These are phyloP conservation scores for Fusarium clavum DNA, from an alignment of 2,329 filamentous ascomycete genomes.

Conservation along the genomic window DNA sequence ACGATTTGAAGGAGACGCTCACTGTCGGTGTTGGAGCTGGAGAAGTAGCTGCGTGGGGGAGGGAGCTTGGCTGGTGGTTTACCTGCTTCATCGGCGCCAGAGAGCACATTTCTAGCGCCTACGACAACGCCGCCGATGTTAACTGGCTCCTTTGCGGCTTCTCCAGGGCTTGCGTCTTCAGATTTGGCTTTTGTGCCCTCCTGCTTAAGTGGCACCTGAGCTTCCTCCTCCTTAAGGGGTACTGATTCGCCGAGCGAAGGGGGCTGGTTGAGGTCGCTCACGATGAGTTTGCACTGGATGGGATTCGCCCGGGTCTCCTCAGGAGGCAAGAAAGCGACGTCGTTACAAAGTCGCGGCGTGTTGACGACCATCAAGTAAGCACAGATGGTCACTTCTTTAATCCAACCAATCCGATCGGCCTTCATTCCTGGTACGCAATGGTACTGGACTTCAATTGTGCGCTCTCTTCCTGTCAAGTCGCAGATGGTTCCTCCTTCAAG, in stretches of 20 bases:
- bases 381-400: slow-evolving; percentile 92
- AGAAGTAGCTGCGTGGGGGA: slow-evolving; percentile 57
- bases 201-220: slow-evolving; percentile 21
- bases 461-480: slow-evolving; percentile 83
- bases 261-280: slow-evolving; percentile 60
- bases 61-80: slow-evolving; percentile 59
- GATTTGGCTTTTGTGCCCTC: slow-evolving; percentile 15
- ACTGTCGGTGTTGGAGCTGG: slow-evolving; percentile 39
- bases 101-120: slow-evolving; percentile 63
- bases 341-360: slow-evolving; percentile 87
- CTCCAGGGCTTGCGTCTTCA: not conserved
- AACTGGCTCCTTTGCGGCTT: slow-evolving; percentile 54
- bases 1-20: slow-evolving; percentile 57
- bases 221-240: slow-evolving; percentile 47
- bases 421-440: slow-evolving; percentile 81
- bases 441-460: slow-evolving; percentile 86
- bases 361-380: slow-evolving; percentile 94
- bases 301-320: slow-evolving; percentile 80
- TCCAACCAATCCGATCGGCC: slow-evolving; percentile 84
- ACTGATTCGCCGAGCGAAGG: slow-evolving; percentile 50
- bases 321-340: slow-evolving; percentile 86
- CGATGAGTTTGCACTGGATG: slow-evolving; percentile 80
- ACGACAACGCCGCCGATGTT: slow-evolving; percentile 66
- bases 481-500: slow-evolving; percentile 84
- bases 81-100: slow-evolving; percentile 59